Base-by-base conservation (phyloP, 2,329 filamentous ascomycete species). In the Fusarium solani-melongenae region DNA sequence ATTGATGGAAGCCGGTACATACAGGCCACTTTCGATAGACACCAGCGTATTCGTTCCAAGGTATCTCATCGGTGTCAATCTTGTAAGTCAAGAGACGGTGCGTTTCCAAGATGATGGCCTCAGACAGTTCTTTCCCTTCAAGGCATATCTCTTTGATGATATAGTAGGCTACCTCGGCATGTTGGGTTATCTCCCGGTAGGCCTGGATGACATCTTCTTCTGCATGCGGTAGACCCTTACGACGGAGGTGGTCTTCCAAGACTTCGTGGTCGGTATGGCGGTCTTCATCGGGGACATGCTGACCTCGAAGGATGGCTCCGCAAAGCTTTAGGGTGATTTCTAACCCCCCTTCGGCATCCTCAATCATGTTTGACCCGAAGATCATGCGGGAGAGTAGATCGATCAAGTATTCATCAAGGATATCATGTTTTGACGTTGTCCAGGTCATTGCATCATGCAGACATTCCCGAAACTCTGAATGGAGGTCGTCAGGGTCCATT, bases 1-100 rank as follows among this genome's bases (percentile, higher is more conserved):
- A 69, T 14, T 34, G 5, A 58, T 57, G 2, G n/a, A 65, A 1
- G 62, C 72, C 9, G 1, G 71, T 73, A 0, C 65, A 64, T 10
- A 77, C 72, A 14, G 77, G 62, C 41, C 70, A 67, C 2, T 62
- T 63, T 15, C 80, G 75, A 46, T 82, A 82, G 2, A 66, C n/a
- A 0, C 78, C 79, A 22, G 62, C 56, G n/a, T 67, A 69, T 15
- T 33, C 10, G 4, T 9, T n/a, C 71, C 74, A 63, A 2, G 46
- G 24, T 14, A 71, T 62, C 5, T 49, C 65, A 3, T 67, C 55
- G 5, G 44, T 24, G 2, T 64, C 57, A 24, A 61, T 11, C 20
- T 46, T 33, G 14, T 34, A 29, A 1, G 67, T 63, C 17, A 81
- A 68, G n/a, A 79, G 76, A 1, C 64, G 49, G 46, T 81, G 79